Evolutionary conservation across 2,329 filamentous ascomycete genomes (phyloP).

Genomic region (Apiospora arundinis): DNA sequence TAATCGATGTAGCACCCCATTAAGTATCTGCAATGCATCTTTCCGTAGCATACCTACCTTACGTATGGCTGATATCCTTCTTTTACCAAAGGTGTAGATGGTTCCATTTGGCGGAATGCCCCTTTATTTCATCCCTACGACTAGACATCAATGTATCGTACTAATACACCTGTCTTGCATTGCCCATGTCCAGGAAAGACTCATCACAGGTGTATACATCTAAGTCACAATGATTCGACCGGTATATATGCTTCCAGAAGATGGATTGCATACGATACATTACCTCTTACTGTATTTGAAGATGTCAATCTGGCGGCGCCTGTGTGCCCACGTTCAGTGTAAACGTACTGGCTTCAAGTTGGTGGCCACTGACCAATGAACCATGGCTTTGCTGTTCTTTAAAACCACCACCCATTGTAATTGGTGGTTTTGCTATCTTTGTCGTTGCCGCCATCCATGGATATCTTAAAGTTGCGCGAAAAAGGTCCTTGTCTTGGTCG

Average conservation of each 20-base stretch:
- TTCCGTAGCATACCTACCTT: background rate
- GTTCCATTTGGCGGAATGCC: background rate
- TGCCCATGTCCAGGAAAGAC: no score
- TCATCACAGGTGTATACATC: no score
- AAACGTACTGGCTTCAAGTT: background rate
- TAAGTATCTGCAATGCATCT: background rate
- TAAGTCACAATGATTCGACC: no score
- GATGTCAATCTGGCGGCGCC: no score
- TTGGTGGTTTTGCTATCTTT: background rate
- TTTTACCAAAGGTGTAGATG: background rate
- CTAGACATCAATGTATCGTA: background rate
- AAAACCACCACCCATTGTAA: background rate
- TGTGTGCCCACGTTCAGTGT: no score
- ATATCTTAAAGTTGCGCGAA: background rate
- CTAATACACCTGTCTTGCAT: no score
- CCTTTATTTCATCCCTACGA: background rate
- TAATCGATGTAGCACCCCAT: background rate
- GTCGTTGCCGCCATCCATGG: background rate
- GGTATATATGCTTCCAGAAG: no score
- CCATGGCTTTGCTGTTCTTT: background rate
- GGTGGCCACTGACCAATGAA: background rate
- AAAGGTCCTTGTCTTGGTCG: conserved; percentile 2
- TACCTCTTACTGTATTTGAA: no score
- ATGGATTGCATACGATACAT: no score
- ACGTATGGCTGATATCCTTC: background rate